Evolutionary conservation across 2,329 filamentous ascomycete species (phyloP).

Genomic region (Macrophomina phaseolina): DNA sequence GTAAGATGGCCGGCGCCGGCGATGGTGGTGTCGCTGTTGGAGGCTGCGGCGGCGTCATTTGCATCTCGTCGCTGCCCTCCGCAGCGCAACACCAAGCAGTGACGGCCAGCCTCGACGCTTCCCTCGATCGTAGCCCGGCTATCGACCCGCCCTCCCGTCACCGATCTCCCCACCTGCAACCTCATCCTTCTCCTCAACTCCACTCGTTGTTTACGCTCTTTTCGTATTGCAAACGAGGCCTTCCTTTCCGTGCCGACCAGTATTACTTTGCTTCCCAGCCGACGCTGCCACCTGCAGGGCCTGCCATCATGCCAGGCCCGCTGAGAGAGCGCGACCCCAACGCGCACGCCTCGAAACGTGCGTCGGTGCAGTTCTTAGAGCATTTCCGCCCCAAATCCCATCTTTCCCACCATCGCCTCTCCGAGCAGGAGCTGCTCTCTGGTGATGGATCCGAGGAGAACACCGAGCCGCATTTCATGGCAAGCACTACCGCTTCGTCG

Average conservation of each 20-base stretch:
- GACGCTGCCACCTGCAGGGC: not conserved
- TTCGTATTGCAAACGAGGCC: not conserved
- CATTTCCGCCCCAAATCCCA: constrained; percentile 6
- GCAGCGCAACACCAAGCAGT: not conserved
- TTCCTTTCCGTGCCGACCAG: constrained; percentile 9
- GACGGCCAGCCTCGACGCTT: not conserved
- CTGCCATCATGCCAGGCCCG: constrained; percentile 27
- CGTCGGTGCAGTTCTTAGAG: constrained; percentile 9
- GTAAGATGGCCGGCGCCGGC: constrained; percentile 3
- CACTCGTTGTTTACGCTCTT: constrained; percentile 13
- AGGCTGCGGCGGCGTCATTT: not conserved
- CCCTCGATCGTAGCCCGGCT: constrained; percentile 4
- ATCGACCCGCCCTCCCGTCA: constrained; percentile 6
- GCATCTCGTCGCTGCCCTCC: constrained; percentile 13
- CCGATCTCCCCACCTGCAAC: not conserved
- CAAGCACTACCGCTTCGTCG: constrained; percentile 36
- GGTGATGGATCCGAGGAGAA: constrained; percentile 17
- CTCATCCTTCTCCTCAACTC: not conserved
- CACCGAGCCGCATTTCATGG: constrained; percentile 31
- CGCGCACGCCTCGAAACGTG: constrained; percentile 29
- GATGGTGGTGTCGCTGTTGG: not conserved
- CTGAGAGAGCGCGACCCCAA: constrained; percentile 34
- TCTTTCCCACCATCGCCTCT: constrained; percentile 18
- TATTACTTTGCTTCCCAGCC: not conserved
- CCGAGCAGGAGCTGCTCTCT: constrained; percentile 30